Conservation (phyloP, 139 green algal genomes). For the Eudorina sp. region DNA sequence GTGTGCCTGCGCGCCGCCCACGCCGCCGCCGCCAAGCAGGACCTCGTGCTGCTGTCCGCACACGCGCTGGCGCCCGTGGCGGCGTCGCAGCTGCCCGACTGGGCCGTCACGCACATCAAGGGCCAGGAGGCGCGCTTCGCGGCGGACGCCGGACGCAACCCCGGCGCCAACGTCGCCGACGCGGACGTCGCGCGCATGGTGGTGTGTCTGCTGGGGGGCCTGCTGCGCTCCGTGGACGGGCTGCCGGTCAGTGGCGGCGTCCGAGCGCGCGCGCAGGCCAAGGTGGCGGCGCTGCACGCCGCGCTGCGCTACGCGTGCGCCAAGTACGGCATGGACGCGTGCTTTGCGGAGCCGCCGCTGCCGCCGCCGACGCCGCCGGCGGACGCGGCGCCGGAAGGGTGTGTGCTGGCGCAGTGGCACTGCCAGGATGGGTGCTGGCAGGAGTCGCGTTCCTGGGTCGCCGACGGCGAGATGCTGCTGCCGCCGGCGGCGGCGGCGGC, state of each 20-base stretch:
- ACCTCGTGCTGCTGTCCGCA: slow-evolving; percentile 47
- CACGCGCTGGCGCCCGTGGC: slow-evolving; percentile 57
- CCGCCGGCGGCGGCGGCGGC: no score
- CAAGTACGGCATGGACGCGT: slow-evolving; percentile 58
- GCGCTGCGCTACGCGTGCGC: slow-evolving; percentile 46
- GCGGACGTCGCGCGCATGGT: slow-evolving; percentile 49
- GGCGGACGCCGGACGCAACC: not conserved
- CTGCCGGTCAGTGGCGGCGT: slow-evolving; percentile 15
- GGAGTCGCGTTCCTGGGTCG: slow-evolving; percentile 48
- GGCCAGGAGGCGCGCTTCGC: slow-evolving; percentile 59
- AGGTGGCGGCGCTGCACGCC: slow-evolving; percentile 40
- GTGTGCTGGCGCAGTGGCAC: slow-evolving; percentile 57
- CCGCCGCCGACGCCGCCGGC: slow-evolving; percentile 8
- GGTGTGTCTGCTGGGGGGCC: slow-evolving; percentile 50
- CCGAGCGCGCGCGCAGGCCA: slow-evolving; percentile 33
- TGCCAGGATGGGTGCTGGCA: slow-evolving; percentile 60
- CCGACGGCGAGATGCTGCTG: not conserved
- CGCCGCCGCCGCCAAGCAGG: slow-evolving; percentile 38
- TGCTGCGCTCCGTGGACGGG: not conserved
- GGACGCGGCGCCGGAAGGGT: slow-evolving; percentile 21
- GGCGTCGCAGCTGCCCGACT: slow-evolving; percentile 52
- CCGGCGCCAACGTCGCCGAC: slow-evolving; percentile 10
- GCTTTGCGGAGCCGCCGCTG: slow-evolving; percentile 54
- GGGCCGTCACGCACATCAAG: slow-evolving; percentile 50
- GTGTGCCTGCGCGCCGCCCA: slow-evolving; percentile 49